phyloP scores from a whole-genome alignment of 371 early-diverging fungal species.

The Parasitella parasitica region DNA sequence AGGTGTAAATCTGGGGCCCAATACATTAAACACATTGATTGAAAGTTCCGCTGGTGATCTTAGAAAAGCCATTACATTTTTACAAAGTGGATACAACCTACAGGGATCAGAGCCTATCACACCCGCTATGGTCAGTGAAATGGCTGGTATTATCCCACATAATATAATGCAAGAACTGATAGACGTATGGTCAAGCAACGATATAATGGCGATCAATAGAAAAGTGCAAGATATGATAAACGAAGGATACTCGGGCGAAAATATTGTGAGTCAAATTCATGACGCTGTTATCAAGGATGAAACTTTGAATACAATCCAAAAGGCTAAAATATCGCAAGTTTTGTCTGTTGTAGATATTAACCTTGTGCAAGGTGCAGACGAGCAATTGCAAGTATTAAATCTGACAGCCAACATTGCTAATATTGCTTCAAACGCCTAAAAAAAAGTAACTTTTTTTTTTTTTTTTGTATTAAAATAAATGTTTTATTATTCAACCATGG shows the following conservation, averaged over 20 bases:
- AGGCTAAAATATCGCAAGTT: slow-evolving; percentile 61
- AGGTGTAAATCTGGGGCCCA: slow-evolving; percentile 51
- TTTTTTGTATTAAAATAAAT: too few relatives aligned
- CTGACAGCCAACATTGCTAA: slow-evolving; percentile 59
- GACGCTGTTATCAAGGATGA: slow-evolving; percentile 61
- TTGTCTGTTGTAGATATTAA: slow-evolving; percentile 70
- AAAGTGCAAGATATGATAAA: slow-evolving; percentile 56
- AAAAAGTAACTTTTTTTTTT: neutral
- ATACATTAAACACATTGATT: slow-evolving; percentile 77
- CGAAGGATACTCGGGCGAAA: slow-evolving; percentile 78
- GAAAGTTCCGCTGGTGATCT: slow-evolving; percentile 87
- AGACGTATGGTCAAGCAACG: slow-evolving; percentile 42
- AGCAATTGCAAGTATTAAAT: slow-evolving; percentile 79
- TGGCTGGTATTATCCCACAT: slow-evolving; percentile 78
- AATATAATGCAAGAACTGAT: slow-evolving; percentile 57
- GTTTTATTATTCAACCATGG: slow-evolving; percentile 1
- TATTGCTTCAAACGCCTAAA: slow-evolving; percentile 24
- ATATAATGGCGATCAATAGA: slow-evolving; percentile 43
- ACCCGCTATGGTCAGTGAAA: slow-evolving; percentile 65
- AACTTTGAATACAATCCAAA: slow-evolving; percentile 65
- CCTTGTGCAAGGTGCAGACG: slow-evolving; percentile 87
- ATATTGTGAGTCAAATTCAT: slow-evolving; percentile 66
- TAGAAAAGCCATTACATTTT: slow-evolving; percentile 87
- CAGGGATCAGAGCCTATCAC: slow-evolving; percentile 54
- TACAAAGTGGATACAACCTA: slow-evolving; percentile 84